These are phyloP conservation scores for Cadophora sp. DNA, from an alignment of 2,329 filamentous ascomycete genomes.

Conservation along the genomic window DNA sequence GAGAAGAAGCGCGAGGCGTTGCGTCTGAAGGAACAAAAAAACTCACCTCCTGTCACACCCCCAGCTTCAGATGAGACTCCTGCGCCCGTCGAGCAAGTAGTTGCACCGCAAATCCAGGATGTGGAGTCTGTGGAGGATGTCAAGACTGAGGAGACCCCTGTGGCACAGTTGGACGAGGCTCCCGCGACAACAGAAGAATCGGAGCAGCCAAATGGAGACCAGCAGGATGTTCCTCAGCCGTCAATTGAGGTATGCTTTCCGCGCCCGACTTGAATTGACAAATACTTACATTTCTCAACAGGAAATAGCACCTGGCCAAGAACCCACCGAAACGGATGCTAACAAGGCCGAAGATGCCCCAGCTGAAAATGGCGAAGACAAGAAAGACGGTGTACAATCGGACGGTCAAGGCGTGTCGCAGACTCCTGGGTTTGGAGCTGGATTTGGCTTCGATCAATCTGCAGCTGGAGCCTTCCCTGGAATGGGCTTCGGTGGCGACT, in stretches of 20 bases:
- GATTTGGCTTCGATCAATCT: slow-evolving; percentile 52
- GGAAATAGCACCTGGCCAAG: slow-evolving; percentile 46
- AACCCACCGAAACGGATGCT: slow-evolving; percentile 38
- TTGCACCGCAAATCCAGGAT: slow-evolving; percentile 14
- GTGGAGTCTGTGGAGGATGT: slow-evolving; percentile 25
- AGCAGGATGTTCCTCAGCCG: slow-evolving; percentile 47
- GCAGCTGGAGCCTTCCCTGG: slow-evolving; percentile 46
- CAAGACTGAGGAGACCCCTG: slow-evolving; percentile 23
- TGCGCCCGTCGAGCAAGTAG: slow-evolving; percentile 18
- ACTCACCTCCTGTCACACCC: slow-evolving; percentile 45
- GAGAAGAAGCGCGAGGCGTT: slow-evolving; percentile 85
- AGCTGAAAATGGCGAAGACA: slow-evolving; percentile 25
- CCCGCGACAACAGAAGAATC: slow-evolving; percentile 21
- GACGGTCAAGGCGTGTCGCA: slow-evolving; percentile 34
- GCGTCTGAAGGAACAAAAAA: slow-evolving; percentile 52
- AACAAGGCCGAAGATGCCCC: slow-evolving; percentile 31
- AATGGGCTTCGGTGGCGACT: slow-evolving; percentile 63
- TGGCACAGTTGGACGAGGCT: slow-evolving; percentile 25
- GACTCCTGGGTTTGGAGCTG: slow-evolving; percentile 41
- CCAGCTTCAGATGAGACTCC: slow-evolving; percentile 28
- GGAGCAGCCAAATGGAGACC: slow-evolving; percentile 35
- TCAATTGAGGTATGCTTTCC: slow-evolving; percentile 47
- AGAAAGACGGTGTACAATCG: slow-evolving; percentile 31
- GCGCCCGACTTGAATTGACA: background rate
- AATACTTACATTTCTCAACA: slow-evolving; percentile 35